Base-by-base conservation (phyloP, 164 flowering plant genomes). In the Euptelea pleiosperma region DNA sequence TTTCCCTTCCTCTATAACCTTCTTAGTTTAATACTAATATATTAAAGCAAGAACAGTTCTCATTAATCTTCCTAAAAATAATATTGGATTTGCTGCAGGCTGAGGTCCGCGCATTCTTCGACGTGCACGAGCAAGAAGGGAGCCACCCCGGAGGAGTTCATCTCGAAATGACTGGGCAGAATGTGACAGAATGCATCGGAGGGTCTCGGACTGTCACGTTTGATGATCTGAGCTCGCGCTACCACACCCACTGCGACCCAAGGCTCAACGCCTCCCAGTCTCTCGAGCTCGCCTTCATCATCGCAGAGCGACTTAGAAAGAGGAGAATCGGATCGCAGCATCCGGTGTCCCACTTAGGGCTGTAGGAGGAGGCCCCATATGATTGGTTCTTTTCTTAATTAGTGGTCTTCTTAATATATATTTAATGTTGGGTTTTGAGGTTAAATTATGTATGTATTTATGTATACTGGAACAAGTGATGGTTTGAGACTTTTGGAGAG, bases 181-280 rank as follows among this genome's bases (percentile, higher is more conserved):
- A 87, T 47, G 95, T 87, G 58, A 90, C 97, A 0, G 97, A 89
- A 70, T 87, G 97, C 82, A 85, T 90, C 43, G 92, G 97, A 26
- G 97, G 97, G 28, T 82, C 97, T 31, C 71, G 87, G 34, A 84
- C 97, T 1, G 89, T 90, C 63, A 90, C 97, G 30, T 85, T 82
- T 34, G 94, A 90, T 46, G 95, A 87, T 58, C 65, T 90, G 63
- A 66, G 91, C 77, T 90, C 91, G 0, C 88, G 97, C 48, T 90
- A 90, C 75, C 95, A 90, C 79, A 89, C 94, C 28, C 94, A 89
- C 72, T 89, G 94, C 51, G 94, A 89, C 73, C 97, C 97, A 1
- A 73, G 97, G 66, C 90, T 90, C 39, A 90, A 90, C 53, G 95
- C 97, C 4, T 87, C 95, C 28, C 97, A 90, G 56, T 81, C 97